Conservation (phyloP, 164 flowering plant genomes). For the Tetrastigma voinierianum region DNA sequence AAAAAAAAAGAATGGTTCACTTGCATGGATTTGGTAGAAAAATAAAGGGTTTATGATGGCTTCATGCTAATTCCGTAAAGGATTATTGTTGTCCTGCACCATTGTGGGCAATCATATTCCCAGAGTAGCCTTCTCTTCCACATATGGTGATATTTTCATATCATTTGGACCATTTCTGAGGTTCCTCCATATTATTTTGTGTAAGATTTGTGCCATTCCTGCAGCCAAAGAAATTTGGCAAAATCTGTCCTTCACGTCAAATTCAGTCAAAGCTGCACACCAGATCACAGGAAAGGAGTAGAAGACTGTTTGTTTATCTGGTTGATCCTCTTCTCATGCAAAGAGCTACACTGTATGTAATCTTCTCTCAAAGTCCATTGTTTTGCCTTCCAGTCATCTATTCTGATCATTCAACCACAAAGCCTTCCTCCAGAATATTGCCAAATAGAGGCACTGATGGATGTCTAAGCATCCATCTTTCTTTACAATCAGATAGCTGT, state of each 20-base stretch:
- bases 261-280: conserved; percentile 59
- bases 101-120: too few species aligned
- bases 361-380: not conserved
- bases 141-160: too few species aligned
- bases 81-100: too few species aligned
- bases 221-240: conserved; percentile 76
- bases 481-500: not conserved
- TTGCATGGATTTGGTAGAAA: too few species aligned
- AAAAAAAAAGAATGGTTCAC: too few species aligned
- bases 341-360: conserved; percentile 16
- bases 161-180: too few species aligned
- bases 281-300: conserved; percentile 34
- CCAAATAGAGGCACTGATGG: not conserved
- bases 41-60: too few species aligned
- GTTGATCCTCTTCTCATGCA: conserved; percentile 21
- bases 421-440: not conserved
- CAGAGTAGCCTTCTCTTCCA: too few species aligned
- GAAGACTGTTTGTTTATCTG: conserved; percentile 68
- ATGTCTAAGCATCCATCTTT: not conserved
- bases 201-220: conserved; percentile 5
- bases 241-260: conserved; percentile 46
- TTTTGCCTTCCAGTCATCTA: not conserved
- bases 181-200: not conserved
- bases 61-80: too few species aligned
- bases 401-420: not conserved